Evolutionary conservation across 192 early-diverging fungal species (phyloP), one percentile per base, ranked within the genome.

Genomic region (Thamnidium elegans): DNA sequence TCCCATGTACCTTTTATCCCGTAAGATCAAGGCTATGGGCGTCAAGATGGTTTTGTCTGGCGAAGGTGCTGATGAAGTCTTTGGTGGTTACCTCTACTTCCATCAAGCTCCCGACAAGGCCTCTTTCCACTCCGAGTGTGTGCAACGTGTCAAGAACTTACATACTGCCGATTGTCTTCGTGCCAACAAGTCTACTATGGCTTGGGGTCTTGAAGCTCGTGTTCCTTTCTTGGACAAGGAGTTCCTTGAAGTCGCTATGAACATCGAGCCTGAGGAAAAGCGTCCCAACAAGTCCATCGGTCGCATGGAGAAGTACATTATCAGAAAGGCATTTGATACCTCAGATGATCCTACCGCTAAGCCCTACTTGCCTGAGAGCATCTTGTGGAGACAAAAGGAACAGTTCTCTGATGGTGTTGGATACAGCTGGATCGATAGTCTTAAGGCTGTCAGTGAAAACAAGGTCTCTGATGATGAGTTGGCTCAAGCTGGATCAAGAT

Each of bases 21-120:
- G 96, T 66, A 96, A 95, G 82, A 96, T 99, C 87, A 99, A 95
- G 78, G 91, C 94, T 32, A 94, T 92, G 71, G 95, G 96, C 48
- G 96, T 99, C 75, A 99, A 99, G 86, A 99, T 99, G 96, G 96
- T 99, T 7, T 81, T 99, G 11, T 91, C 89, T 67, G 96, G 96
- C 47, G 96, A 99, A 76, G 96, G 96, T 54, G 78, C 88, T 50
- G 96, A 99, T 71, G 96, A 99, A 81, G 88, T 99, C 19, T 93
- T 95, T 84, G 96, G 93, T 63, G 96, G 96, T 13, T 99, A 99
- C 81, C 83, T 99, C 42, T 99, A 99, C 79, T 99, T 99, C 85
- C 92, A 97, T 87, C 81, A 82, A 63, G 94, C 96, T 36, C 96
- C 96, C 39, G 73, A 73, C 53, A 84, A 88, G n/a, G 84, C 80